phyloP scores from a whole-genome alignment of 1,284 basidiomycete species.

The Caloboletus inedulis region DNA sequence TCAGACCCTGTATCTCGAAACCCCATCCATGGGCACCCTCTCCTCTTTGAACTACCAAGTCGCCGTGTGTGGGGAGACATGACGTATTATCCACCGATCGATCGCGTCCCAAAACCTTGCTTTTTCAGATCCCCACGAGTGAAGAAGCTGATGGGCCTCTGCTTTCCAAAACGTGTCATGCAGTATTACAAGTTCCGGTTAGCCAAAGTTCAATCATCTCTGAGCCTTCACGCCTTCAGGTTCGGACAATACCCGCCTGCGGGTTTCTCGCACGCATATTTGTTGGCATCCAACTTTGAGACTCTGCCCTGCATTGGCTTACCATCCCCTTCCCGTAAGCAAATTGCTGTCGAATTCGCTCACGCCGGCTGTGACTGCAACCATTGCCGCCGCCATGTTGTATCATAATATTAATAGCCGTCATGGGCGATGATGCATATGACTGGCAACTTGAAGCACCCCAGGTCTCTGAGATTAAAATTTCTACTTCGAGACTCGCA shows the following conservation, averaged over 20 bases:
- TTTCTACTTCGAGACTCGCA: slow-evolving; percentile 8
- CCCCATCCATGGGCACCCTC: slow-evolving; percentile 1
- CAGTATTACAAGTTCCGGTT: slow-evolving; percentile 15
- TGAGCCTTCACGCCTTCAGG: slow-evolving; percentile 7
- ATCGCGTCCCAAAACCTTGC: slow-evolving; percentile 11
- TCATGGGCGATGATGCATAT: slow-evolving; percentile 3
- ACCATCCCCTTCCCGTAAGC: slow-evolving; percentile 18
- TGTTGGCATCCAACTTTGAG: no score
- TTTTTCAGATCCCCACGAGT: slow-evolving; percentile 8
- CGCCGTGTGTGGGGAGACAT: slow-evolving; percentile 27
- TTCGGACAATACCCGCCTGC: slow-evolving; percentile 19
- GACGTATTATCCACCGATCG: slow-evolving; percentile 20
- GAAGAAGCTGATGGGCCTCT: slow-evolving; percentile 12
- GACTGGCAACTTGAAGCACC: neutral
- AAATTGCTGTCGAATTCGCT: slow-evolving; percentile 18
- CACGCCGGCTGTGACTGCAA: slow-evolving; percentile 16
- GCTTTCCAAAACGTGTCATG: slow-evolving; percentile 10
- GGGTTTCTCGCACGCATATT: slow-evolving; percentile 16
- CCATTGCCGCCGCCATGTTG: slow-evolving; percentile 8
- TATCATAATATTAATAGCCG: slow-evolving; percentile 16
- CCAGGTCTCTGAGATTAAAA: slow-evolving; percentile 22
- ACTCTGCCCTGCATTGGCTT: slow-evolving; percentile 21
- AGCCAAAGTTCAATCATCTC: slow-evolving; percentile 3
- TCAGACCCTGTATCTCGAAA: slow-evolving; percentile 20
- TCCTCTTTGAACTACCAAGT: slow-evolving; percentile 13